Conservation (phyloP, 2,329 filamentous ascomycete genomes). For the Sclerotinia spermophila region DNA sequence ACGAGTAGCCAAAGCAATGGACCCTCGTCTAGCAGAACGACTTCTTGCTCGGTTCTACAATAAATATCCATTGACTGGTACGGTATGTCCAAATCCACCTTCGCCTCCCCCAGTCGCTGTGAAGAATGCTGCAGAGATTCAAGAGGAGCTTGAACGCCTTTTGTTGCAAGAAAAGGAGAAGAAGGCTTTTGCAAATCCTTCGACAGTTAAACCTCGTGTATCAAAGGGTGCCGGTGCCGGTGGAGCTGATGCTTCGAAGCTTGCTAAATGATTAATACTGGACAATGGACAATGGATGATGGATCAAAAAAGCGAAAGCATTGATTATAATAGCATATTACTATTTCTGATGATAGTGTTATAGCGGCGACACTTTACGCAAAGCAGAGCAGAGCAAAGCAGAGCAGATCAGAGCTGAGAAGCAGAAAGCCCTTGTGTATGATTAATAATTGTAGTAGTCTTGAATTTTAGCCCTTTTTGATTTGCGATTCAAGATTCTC, state of each 20-base stretch:
- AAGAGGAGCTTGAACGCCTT: constrained; percentile 18
- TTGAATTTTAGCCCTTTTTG: constrained; percentile 9
- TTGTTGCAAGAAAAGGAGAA: constrained; percentile 20
- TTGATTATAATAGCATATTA: constrained; percentile 4
- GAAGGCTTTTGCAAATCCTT: constrained; percentile 8
- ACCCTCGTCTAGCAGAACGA: constrained; percentile 26
- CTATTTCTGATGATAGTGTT: constrained; percentile 1
- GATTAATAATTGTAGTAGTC: constrained; percentile 12
- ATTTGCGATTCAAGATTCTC: not conserved
- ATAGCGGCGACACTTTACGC: constrained; percentile 2
- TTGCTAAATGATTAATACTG: not conserved
- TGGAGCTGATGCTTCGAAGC: not conserved
- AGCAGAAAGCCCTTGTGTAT: constrained; percentile 11
- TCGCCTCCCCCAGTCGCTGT: not conserved
- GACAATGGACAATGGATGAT: not conserved
- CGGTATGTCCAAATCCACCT: constrained; percentile 16
- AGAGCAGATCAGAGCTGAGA: not conserved
- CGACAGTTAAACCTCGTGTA: not conserved
- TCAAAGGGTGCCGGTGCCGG: not conserved
- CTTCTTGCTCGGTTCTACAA: constrained; percentile 30
- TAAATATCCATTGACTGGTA: constrained; percentile 37
- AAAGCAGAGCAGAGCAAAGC: not conserved
- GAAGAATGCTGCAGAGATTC: constrained; percentile 16
- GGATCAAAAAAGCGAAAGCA: constrained; percentile 9
- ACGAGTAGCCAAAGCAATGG: constrained; percentile 27